Conservation (phyloP, 2,329 filamentous ascomycete species). For the Exophiala sp. region DNA sequence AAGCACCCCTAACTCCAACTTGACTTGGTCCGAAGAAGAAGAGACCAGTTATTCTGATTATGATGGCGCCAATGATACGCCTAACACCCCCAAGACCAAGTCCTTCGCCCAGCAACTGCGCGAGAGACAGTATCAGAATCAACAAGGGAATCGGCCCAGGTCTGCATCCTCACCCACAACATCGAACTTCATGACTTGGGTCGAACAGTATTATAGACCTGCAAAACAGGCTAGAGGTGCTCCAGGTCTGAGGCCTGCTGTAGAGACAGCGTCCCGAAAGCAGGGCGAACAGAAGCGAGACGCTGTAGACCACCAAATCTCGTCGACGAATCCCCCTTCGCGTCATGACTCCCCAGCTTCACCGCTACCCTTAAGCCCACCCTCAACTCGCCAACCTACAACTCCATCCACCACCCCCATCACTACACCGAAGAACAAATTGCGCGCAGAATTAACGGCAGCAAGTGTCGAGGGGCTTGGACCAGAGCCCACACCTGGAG, state of each 20-base stretch:
- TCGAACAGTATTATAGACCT: background rate
- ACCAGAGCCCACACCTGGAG: background rate
- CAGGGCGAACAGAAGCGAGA: background rate
- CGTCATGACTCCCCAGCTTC: background rate
- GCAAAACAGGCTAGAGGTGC: background rate
- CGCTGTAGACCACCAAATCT: background rate
- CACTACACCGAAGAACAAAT: background rate
- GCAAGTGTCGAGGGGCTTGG: no score
- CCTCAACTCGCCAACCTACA: no score
- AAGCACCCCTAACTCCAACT: constrained; percentile 22
- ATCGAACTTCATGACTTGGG: background rate
- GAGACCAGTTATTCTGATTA: constrained; percentile 26
- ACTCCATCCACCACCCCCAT: background rate
- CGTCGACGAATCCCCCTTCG: background rate
- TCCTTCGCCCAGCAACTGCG: constrained; percentile 26
- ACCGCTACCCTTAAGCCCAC: background rate
- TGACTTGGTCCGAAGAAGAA: constrained; percentile 17
- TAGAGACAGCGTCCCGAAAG: background rate
- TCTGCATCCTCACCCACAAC: constrained; percentile 1
- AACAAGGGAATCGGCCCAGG: background rate
- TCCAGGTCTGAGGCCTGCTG: background rate
- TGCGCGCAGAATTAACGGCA: background rate
- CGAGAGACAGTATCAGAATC: constrained; percentile 20
- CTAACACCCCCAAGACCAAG: constrained; percentile 20
- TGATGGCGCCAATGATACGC: constrained; percentile 22